phyloP scores from a whole-genome alignment of 2,329 filamentous ascomycete species.

The Nannizziopsis arthrosporioides region DNA sequence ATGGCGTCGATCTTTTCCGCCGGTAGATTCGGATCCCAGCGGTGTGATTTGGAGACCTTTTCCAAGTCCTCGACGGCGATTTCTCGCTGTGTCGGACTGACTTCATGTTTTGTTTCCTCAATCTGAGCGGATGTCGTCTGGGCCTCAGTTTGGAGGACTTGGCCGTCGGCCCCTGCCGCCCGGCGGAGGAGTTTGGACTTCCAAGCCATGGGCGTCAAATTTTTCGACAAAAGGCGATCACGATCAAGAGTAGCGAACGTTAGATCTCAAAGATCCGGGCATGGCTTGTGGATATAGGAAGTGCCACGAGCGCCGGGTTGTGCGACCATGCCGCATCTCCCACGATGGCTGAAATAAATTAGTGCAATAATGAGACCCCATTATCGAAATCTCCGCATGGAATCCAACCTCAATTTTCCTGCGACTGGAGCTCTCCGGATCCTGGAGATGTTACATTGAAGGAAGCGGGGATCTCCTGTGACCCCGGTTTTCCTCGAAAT shows the following conservation, averaged over 20 bases:
- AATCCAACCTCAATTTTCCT: not conserved
- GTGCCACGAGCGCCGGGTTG: too few species aligned
- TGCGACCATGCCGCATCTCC: too few species aligned
- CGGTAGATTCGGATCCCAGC: constrained; percentile 49
- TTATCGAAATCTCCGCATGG: too few species aligned
- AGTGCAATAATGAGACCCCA: too few species aligned
- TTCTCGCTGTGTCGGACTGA: not conserved
- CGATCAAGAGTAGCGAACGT: not conserved
- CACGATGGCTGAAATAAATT: too few species aligned
- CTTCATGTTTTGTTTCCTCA: not conserved
- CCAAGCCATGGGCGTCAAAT: not conserved
- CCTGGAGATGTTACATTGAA: not conserved
- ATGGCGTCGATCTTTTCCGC: constrained; percentile 49
- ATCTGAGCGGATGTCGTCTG: not conserved
- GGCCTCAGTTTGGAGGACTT: not conserved
- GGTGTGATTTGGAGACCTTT: constrained; percentile 8
- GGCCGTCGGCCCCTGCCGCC: not conserved
- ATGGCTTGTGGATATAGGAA: too few species aligned
- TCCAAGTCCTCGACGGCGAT: constrained; percentile 1
- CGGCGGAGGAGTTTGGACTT: not conserved
- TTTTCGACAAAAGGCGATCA: not conserved
- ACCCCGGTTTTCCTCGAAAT: too few species aligned
- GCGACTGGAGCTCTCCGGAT: not conserved
- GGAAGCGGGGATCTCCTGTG: too few species aligned
- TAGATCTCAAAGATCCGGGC: not conserved